These are phyloP conservation scores for Botryobasidium botryosum DNA, from an alignment of 768 basidiomycete genomes.

Conservation along the genomic window DNA sequence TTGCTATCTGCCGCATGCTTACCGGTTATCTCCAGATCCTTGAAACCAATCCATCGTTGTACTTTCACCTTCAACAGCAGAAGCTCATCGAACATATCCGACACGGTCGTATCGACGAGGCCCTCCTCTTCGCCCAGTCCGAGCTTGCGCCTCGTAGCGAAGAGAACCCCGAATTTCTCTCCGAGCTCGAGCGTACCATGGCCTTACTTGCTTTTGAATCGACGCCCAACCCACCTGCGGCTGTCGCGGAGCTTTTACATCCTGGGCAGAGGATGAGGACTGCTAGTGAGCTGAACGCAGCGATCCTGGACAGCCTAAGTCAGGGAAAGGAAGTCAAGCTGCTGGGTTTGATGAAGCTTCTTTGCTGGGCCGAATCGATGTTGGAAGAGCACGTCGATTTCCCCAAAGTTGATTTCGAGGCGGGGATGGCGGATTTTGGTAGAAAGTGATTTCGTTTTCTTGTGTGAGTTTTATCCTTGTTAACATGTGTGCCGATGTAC, in stretches of 20 bases:
- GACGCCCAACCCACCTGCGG: slow-evolving; percentile 29
- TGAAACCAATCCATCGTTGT: slow-evolving; percentile 83
- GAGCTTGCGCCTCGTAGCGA: slow-evolving; percentile 92
- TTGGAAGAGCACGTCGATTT: slow-evolving; percentile 62
- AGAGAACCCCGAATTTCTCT: slow-evolving; percentile 83
- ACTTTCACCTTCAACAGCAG: slow-evolving; percentile 93
- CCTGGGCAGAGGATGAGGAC: slow-evolving; percentile 83
- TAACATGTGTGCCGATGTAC: no score
- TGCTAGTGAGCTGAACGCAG: slow-evolving; percentile 90
- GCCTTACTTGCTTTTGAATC: slow-evolving; percentile 47
- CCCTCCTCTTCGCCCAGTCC: slow-evolving; percentile 78
- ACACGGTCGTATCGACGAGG: slow-evolving; percentile 56
- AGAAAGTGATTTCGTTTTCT: neutral
- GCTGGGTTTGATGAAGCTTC: slow-evolving; percentile 59
- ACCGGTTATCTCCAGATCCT: slow-evolving; percentile 49
- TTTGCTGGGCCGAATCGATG: slow-evolving; percentile 77
- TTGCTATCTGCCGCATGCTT: slow-evolving; percentile 4
- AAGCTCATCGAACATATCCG: slow-evolving; percentile 91
- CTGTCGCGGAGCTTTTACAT: slow-evolving; percentile 64
- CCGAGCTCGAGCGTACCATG: slow-evolving; percentile 90
- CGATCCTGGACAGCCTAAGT: slow-evolving; percentile 80
- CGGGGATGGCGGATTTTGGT: neutral
- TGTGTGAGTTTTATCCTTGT: neutral
- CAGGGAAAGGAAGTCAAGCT: slow-evolving; percentile 90
- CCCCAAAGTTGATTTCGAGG: slow-evolving; percentile 37